Evolutionary conservation across 352 stramenopile species (phyloP), one percentile per base, ranked within the genome.

Genomic region (Vaucheria bursata): DNA sequence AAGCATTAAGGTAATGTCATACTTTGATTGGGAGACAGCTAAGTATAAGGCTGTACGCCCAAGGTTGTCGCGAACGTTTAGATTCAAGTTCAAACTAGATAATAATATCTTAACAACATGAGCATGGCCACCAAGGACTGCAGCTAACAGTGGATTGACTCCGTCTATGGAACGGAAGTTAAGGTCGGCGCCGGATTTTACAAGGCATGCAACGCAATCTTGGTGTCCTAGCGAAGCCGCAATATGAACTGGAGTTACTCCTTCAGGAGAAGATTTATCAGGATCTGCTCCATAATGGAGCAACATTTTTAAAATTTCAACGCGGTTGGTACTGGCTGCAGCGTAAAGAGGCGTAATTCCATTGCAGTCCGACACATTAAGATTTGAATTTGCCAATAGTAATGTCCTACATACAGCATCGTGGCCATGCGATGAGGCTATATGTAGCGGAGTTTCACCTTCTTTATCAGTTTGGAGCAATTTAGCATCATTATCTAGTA

Each of bases 31-130:
- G 2, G 53, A 31, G 53, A 34, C 53, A 2, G 53, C 53, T 8
- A 34, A 7, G 53, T 68, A 68, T 34, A 68, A 2, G 2, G 53
- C 53, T 7, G 53, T 68, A 34, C 53, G 53, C 2, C 53, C 53
- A 2, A 37, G 31, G 53, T 68, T 68, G 53, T 68, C 53, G 53
- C 53, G 53, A 31, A 34, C 53, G 53, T 68, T 68, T 31, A 68
- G 53, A 2, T 68, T 7, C 31, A 68, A 37, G 6, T 68, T 68
- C 2, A 8, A 34, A 2, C 6, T 2, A 31, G 34, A 37, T 2
- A 68, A 2, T 31, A 68, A 34, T 2, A 2, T 2, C 6, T 2
- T 7, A 2, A 7, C 53, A 31, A 7, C 53, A 34, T 68, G 2
- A 2, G 31, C 31, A 34, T 68, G 2, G 2, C 2, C 53, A 2